Evolutionary conservation across 208 protist genomes (phyloP).

Genomic region (Wallacemonas sp.): DNA sequence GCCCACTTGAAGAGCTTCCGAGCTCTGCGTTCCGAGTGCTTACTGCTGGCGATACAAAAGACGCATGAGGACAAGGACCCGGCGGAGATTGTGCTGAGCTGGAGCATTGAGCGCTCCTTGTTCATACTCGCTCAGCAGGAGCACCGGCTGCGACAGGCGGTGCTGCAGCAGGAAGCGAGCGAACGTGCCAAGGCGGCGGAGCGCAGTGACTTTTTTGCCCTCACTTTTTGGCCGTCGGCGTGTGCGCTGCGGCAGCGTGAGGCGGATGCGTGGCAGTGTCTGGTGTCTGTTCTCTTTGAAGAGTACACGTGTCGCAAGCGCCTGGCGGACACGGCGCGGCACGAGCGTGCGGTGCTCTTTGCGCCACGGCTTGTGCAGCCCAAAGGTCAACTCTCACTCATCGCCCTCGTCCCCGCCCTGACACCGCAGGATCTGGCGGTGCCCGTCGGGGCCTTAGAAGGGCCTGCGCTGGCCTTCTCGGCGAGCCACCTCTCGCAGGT

Average conservation of each 20-base stretch:
- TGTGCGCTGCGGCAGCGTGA: background rate
- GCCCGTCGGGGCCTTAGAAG: too few relatives aligned
- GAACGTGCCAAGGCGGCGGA: background rate
- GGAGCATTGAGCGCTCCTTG: slow-evolving; percentile 2
- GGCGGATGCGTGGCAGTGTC: slow-evolving; percentile 1
- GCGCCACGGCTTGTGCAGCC: background rate
- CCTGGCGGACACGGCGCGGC: background rate
- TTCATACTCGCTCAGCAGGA: background rate
- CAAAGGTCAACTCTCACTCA: background rate
- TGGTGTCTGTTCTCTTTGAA: background rate
- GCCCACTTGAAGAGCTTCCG: background rate
- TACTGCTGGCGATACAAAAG: background rate
- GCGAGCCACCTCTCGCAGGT: slow-evolving; percentile 9
- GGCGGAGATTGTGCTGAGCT: background rate
- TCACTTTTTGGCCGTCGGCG: background rate
- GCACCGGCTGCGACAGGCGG: background rate
- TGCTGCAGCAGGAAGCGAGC: background rate
- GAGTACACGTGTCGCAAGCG: background rate
- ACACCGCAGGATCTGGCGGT: too few relatives aligned
- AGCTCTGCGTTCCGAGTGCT: background rate
- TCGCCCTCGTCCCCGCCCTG: too few relatives aligned
- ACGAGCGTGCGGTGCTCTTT: background rate
- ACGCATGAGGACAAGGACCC: background rate
- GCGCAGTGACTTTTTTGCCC: background rate
- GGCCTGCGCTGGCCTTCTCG: background rate